Conservation (phyloP, 2,329 filamentous ascomycete species). For the Escovopsis sp. region DNA sequence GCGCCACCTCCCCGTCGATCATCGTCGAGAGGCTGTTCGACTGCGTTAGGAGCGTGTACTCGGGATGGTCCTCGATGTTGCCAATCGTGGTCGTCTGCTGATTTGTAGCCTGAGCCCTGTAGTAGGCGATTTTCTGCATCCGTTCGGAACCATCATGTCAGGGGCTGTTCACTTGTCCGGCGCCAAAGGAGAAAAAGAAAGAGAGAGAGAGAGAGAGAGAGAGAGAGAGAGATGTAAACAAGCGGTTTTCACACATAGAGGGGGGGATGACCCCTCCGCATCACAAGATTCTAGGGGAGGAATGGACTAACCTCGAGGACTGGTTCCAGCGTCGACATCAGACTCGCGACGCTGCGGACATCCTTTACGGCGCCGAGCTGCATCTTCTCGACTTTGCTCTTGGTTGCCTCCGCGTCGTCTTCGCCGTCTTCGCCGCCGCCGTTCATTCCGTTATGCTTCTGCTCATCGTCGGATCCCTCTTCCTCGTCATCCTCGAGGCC, state of each 20-base stretch:
- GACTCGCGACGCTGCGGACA: constrained; percentile 60
- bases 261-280: constrained; percentile 5
- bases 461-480: constrained; percentile 34
- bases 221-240: constrained; percentile 45
- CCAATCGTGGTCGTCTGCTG: constrained; percentile 50
- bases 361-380: constrained; percentile 59
- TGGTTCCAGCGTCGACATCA: constrained; percentile 72
- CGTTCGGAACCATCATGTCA: constrained; percentile 42
- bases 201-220: constrained; percentile 13
- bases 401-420: constrained; percentile 54
- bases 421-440: constrained; percentile 25
- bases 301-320: constrained; percentile 59
- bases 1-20: constrained; percentile 82
- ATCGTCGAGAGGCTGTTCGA: constrained; percentile 82
- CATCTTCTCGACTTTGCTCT: constrained; percentile 73
- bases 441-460: constrained; percentile 37
- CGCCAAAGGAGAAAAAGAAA: constrained; percentile 10
- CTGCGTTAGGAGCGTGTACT: constrained; percentile 77
- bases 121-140: constrained; percentile 64
- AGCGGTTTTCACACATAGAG: constrained; percentile 15
- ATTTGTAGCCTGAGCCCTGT: constrained; percentile 53
- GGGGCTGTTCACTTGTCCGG: constrained; percentile 38
- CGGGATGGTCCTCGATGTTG: constrained; percentile 81
- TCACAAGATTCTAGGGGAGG: constrained; percentile 12
- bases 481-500: constrained; percentile 36